These are phyloP conservation scores for Pluteus cervinus DNA, from an alignment of 768 basidiomycete species.

Conservation along the genomic window DNA sequence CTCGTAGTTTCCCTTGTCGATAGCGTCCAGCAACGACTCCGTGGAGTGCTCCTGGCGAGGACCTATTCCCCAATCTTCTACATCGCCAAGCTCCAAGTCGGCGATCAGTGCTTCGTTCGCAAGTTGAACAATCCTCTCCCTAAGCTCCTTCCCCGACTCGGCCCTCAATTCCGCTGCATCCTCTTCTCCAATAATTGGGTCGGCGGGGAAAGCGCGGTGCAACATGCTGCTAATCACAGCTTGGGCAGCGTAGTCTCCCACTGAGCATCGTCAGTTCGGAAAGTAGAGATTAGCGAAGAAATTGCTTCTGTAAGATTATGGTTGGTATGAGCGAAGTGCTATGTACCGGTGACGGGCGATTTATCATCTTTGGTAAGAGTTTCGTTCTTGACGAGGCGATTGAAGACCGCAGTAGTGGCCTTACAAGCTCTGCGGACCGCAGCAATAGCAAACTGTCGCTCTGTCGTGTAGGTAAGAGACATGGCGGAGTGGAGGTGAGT, in stretches of 20 bases:
- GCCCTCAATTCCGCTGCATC: conserved; percentile 74
- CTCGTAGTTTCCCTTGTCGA: conserved; percentile 73
- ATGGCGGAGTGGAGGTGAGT: conserved; percentile 28
- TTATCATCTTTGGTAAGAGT: conserved; percentile 89
- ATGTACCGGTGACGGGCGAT: conserved; percentile 79
- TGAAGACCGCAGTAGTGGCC: conserved; percentile 82
- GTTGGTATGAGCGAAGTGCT: not conserved
- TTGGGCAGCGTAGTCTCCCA: conserved; percentile 92
- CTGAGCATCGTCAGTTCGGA: conserved; percentile 30
- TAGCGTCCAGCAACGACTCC: conserved; percentile 69
- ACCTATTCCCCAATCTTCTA: conserved; percentile 67
- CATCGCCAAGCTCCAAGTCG: conserved; percentile 51
- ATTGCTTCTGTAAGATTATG: not conserved
- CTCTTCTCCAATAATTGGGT: conserved; percentile 93
- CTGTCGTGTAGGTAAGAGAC: conserved; percentile 51
- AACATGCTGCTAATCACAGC: conserved; percentile 86
- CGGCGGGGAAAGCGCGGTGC: conserved; percentile 67
- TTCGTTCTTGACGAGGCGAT: conserved; percentile 77
- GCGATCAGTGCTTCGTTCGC: conserved; percentile 73
- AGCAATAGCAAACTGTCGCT: conserved; percentile 77
- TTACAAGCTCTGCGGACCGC: conserved; percentile 85
- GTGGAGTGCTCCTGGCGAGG: conserved; percentile 45
- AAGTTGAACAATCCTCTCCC: conserved; percentile 68
- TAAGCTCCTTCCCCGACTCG: conserved; percentile 35
- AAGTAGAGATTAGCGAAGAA: not conserved